Percentiles rank a stretch among this genome's conserved stretches.
phyloP scores from a whole-genome alignment of 176 grass and related monocot genomes.

The Carex scoparia region DNA sequence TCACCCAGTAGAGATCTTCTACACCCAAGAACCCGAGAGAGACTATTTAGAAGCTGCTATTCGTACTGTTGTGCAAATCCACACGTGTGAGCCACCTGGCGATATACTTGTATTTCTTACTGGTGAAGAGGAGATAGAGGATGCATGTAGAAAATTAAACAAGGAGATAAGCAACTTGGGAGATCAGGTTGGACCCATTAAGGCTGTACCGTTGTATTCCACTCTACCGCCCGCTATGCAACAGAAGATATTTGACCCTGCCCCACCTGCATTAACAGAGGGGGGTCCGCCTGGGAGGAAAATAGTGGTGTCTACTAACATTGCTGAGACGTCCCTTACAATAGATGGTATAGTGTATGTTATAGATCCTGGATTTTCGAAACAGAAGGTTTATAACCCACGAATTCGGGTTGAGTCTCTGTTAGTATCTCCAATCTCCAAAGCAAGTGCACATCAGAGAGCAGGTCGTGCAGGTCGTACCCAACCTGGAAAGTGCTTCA shows the following conservation, averaged over 20 bases:
- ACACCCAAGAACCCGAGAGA: constrained; percentile 93
- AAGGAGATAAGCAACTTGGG: constrained; percentile 93
- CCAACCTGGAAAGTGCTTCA: constrained; percentile 91
- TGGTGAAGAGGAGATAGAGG: constrained; percentile 99
- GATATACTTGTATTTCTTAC: constrained; percentile 99
- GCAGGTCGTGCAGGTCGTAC: constrained; percentile 96
- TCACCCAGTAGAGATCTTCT: constrained; percentile 97
- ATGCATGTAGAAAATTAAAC: constrained; percentile 89
- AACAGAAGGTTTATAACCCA: constrained; percentile 96
- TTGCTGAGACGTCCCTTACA: constrained; percentile 93
- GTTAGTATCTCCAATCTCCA: constrained; percentile 92
- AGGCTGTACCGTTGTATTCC: constrained; percentile 87
- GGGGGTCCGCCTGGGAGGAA: constrained; percentile 87
- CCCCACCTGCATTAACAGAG: constrained; percentile 56
- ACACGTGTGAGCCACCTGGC: constrained; percentile 69
- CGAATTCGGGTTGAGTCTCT: constrained; percentile 84
- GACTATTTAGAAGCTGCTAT: constrained; percentile 94
- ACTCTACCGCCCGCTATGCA: constrained; percentile 79
- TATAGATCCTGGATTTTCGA: constrained; percentile 95
- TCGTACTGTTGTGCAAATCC: constrained; percentile 88
- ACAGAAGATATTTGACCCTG: constrained; percentile 96
- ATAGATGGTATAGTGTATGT: constrained; percentile 98
- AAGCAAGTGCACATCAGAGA: constrained; percentile 93
- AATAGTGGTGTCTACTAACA: constrained; percentile 95
- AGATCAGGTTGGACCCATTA: constrained; percentile 93